phyloP scores from a whole-genome alignment of 2,329 filamentous ascomycete genomes.

The Gremmenia infestans region DNA sequence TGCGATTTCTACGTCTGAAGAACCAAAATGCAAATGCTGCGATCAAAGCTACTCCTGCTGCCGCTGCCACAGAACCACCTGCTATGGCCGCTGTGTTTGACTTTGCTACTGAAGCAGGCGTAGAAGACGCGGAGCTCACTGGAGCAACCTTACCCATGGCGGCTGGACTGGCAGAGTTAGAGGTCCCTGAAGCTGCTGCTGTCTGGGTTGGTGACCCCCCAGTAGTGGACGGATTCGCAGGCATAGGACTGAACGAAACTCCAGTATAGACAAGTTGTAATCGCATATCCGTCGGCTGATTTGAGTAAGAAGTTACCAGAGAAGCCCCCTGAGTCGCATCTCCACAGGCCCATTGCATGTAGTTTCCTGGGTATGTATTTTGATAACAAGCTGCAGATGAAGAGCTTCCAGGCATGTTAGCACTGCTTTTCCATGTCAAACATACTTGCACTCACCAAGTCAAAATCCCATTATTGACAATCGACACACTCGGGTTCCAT shows the following conservation, averaged over 20 bases:
- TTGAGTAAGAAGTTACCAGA: conserved; percentile 23
- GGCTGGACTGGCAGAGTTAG: background rate
- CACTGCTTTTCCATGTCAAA: background rate
- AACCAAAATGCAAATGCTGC: conserved; percentile 16
- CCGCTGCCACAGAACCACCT: conserved; percentile 17
- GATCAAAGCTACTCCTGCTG: conserved; percentile 18
- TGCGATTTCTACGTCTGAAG: conserved; percentile 10
- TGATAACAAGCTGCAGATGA: conserved; percentile 22
- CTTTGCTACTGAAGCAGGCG: background rate
- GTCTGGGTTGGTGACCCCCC: conserved; percentile 2
- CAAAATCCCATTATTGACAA: conserved; percentile 25
- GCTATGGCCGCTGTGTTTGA: conserved; percentile 18
- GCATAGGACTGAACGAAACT: conserved; percentile 18
- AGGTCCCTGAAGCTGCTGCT: conserved; percentile 5
- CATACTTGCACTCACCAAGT: conserved; percentile 24
- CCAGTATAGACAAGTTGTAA: conserved; percentile 28
- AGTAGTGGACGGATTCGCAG: conserved; percentile 4
- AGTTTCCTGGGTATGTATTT: conserved; percentile 26
- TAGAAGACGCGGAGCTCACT: conserved; percentile 2
- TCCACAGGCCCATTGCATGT: conserved; percentile 28
- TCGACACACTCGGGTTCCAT: conserved; percentile 16
- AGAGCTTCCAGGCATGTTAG: conserved; percentile 20
- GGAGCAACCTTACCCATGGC: conserved; percentile 1
- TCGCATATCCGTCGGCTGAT: conserved; percentile 22
- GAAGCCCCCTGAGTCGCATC: conserved; percentile 13